Conservation (phyloP, 768 basidiomycete species). For the Boletus fagicola region DNA sequence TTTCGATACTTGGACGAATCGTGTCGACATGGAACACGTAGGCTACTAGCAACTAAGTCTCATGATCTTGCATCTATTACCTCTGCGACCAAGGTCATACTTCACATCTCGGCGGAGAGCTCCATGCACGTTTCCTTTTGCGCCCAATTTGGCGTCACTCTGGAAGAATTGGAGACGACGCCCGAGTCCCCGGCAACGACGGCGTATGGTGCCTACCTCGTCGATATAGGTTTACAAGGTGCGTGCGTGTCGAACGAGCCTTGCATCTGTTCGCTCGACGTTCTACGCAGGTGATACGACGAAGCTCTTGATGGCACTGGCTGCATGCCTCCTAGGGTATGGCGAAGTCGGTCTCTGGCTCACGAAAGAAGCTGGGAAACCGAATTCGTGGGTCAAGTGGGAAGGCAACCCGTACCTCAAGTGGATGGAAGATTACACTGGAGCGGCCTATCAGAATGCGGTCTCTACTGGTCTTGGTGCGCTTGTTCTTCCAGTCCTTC, state of each 20-base stretch:
- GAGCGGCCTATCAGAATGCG: constrained; percentile 66
- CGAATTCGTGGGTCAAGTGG: constrained; percentile 51
- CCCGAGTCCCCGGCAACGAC: constrained; percentile 70
- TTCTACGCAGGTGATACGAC: constrained; percentile 56
- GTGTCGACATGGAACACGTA: constrained; percentile 22
- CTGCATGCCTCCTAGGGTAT: constrained; percentile 87
- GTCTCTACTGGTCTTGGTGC: constrained; percentile 72
- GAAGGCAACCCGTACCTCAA: constrained; percentile 71
- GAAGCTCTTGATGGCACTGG: constrained; percentile 74
- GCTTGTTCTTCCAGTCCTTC: constrained; percentile 22
- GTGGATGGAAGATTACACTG: constrained; percentile 82
- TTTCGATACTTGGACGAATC: neutral
- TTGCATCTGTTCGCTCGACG: neutral
- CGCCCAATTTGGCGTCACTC: constrained; percentile 62
- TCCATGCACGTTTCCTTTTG: constrained; percentile 72
- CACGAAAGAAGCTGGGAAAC: constrained; percentile 47
- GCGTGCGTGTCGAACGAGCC: neutral
- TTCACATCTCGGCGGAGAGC: constrained; percentile 66
- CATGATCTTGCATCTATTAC: constrained; percentile 59
- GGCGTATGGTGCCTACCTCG: constrained; percentile 84
- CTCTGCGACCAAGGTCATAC: constrained; percentile 60
- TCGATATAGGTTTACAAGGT: constrained; percentile 68
- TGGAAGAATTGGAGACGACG: constrained; percentile 57
- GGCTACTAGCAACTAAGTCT: constrained; percentile 78
- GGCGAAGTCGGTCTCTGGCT: constrained; percentile 91